Percentiles rank a stretch among this genome's conserved stretches.
These are phyloP conservation scores for Pseudozyma flocculosa DNA, from an alignment of 1,284 basidiomycete genomes.

Conservation along the genomic window DNA sequence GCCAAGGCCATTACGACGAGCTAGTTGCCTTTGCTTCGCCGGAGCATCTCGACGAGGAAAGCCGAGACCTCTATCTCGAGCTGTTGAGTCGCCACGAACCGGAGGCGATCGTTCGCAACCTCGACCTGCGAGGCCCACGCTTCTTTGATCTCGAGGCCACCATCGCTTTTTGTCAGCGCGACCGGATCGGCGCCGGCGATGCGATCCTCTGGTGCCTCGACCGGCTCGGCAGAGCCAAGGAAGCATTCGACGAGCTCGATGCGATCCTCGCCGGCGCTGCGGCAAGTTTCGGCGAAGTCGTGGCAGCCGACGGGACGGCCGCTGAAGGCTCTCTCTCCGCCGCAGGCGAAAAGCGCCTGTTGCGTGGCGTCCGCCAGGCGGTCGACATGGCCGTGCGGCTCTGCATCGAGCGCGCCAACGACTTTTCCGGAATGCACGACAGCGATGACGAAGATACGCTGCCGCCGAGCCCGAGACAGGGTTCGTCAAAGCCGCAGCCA, in stretches of 20 bases:
- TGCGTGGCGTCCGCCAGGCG: conserved; percentile 16
- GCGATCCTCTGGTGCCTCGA: conserved; percentile 82
- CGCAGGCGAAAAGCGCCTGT: conserved; percentile 1
- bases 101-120: conserved; percentile 67
- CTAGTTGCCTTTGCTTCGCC: conserved; percentile 4
- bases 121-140: conserved; percentile 66
- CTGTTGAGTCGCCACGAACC: conserved; percentile 75
- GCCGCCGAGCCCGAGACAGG: neutral
- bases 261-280: conserved; percentile 41
- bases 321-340: no score
- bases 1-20: no score
- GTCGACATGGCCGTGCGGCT: conserved; percentile 38
- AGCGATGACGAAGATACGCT: conserved; percentile 22
- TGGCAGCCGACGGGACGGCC: conserved; percentile 7
- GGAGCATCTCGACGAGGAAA: conserved; percentile 61
- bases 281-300: conserved; percentile 10
- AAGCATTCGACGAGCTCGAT: conserved; percentile 59
- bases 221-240: conserved; percentile 66
- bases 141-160: conserved; percentile 68
- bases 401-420: conserved; percentile 26
- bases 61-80: conserved; percentile 69
- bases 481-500: neutral
- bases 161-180: conserved; percentile 65
- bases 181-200: conserved; percentile 65
- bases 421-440: conserved; percentile 18